phyloP scores from a whole-genome alignment of 2,329 filamentous ascomycete species.

The Cladosporium sp. region DNA sequence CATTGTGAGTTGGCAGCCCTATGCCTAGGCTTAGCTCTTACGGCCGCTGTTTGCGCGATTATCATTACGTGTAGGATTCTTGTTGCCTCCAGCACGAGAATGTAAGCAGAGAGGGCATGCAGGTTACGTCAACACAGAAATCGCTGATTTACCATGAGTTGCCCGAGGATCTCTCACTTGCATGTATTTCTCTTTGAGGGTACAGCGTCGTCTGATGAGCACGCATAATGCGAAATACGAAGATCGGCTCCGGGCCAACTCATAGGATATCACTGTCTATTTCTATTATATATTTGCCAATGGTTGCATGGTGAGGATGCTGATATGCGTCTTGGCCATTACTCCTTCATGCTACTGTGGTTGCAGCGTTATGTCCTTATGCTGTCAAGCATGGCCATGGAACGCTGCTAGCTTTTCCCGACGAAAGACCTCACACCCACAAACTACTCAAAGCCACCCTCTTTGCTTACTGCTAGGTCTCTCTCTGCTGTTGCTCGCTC shows the following conservation, averaged over 20 bases:
- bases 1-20: neutral
- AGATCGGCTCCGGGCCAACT: neutral
- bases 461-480: constrained; percentile 2
- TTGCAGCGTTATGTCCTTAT: neutral
- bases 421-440: neutral
- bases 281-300: neutral
- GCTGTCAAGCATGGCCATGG: neutral
- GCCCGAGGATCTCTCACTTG: neutral
- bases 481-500: constrained; percentile 1
- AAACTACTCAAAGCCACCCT: constrained; percentile 7
- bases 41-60: neutral
- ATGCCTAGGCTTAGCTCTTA: neutral
- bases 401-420: neutral
- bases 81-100: neutral
- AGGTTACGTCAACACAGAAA: neutral
- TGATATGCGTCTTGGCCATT: neutral
- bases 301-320: neutral
- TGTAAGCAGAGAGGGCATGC: neutral
- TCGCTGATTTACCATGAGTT: neutral
- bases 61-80: neutral
- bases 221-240: neutral
- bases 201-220: neutral
- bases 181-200: neutral
- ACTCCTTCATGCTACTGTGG: neutral
- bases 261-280: neutral